phyloP scores from a whole-genome alignment of 495 filamentous ascomycete species.

The Penicillium desertorum region DNA sequence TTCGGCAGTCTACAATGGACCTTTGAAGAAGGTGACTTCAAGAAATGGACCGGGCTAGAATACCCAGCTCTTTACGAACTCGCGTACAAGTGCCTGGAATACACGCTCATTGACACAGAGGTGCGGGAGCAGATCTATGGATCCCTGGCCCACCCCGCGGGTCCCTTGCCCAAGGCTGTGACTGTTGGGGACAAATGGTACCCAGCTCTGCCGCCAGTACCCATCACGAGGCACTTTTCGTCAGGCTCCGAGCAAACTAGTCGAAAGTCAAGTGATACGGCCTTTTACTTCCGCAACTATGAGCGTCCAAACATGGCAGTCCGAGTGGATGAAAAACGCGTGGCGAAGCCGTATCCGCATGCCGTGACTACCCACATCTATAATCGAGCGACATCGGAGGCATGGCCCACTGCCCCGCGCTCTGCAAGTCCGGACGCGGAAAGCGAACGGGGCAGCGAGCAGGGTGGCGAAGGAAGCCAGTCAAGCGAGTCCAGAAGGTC shows the following conservation, averaged over 20 bases:
- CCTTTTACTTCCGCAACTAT: conserved; percentile 8
- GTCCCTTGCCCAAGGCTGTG: neutral
- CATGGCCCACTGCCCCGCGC: neutral
- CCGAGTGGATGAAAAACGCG: neutral
- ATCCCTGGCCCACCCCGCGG: neutral
- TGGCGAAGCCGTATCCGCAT: neutral
- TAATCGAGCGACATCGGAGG: neutral
- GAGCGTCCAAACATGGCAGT: conserved; percentile 18
- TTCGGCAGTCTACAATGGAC: neutral
- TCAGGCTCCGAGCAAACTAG: neutral
- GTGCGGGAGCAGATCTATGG: neutral
- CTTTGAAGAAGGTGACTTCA: conserved; percentile 8
- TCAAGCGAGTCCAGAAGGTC: neutral
- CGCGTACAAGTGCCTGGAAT: neutral
- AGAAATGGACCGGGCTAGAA: neutral
- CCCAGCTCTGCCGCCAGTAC: neutral
- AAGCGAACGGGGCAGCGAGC: neutral
- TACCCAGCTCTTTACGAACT: conserved; percentile 3
- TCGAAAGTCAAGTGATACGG: neutral
- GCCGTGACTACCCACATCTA: neutral
- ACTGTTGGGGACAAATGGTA: neutral
- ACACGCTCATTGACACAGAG: neutral
- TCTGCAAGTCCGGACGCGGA: neutral
- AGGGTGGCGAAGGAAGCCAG: neutral
- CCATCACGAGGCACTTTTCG: neutral